Percentiles rank a stretch among this genome's conserved stretches.
Evolutionary conservation across 805 yeast species (phyloP).

Genomic region (Wickerhamiella spandovensis): DNA sequence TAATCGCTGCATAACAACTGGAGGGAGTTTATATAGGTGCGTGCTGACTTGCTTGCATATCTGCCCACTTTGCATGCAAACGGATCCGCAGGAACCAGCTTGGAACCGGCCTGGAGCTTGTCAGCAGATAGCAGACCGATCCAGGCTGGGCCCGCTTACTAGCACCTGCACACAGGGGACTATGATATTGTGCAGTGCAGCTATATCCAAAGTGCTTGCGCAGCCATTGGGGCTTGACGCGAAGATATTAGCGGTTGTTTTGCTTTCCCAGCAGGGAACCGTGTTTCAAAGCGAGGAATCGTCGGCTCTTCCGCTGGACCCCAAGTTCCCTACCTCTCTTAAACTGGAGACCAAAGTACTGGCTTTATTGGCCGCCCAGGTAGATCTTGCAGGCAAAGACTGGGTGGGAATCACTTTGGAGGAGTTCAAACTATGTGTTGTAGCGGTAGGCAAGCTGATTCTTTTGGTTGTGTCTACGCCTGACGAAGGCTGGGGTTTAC

Average conservation of each 20-base stretch:
- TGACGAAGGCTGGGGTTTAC: constrained; percentile 15
- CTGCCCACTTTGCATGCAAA: too few species aligned
- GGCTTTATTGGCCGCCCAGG: constrained; percentile 21
- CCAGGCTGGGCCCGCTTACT: too few species aligned
- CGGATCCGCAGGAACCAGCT: too few species aligned
- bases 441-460: constrained; percentile 15
- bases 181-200: background rate
- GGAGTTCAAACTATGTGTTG: constrained; percentile 12
- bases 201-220: background rate
- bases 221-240: background rate
- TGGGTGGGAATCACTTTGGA: constrained; percentile 21
- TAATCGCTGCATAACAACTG: background rate
- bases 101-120: too few species aligned
- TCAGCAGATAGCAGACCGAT: too few species aligned
- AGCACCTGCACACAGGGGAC: too few species aligned
- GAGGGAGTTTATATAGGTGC: too few species aligned
- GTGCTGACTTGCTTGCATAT: background rate
- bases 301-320: background rate
- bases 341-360: constrained; percentile 21
- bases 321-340: background rate
- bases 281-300: background rate
- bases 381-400: background rate
- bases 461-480: constrained; percentile 18
- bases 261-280: background rate
- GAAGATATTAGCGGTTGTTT: background rate